phyloP scores from a whole-genome alignment of 2,329 filamentous ascomycete species.

The Pseudogymnoascus sp. region DNA sequence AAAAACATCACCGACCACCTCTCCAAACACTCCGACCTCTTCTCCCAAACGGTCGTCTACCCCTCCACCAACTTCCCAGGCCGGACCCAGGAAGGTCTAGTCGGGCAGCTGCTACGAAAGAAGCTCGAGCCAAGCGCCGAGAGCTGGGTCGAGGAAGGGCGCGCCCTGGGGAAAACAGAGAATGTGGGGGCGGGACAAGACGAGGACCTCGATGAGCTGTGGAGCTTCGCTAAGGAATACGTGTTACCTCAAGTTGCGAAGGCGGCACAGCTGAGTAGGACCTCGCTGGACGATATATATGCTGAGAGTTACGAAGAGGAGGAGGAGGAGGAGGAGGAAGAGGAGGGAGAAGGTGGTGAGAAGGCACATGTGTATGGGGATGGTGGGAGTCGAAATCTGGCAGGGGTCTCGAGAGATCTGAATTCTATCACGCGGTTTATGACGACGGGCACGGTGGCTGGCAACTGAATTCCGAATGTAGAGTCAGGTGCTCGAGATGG shows the following conservation, averaged over 20 bases:
- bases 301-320: slow-evolving; percentile 26
- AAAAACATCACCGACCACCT: slow-evolving; percentile 59
- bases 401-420: background rate
- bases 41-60: slow-evolving; percentile 64
- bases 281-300: slow-evolving; percentile 29
- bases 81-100: slow-evolving; percentile 57
- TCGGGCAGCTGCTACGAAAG: slow-evolving; percentile 69
- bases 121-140: slow-evolving; percentile 75
- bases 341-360: slow-evolving; percentile 31
- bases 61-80: slow-evolving; percentile 70
- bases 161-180: slow-evolving; percentile 35
- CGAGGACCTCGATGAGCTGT: slow-evolving; percentile 49
- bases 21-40: slow-evolving; percentile 57
- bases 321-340: slow-evolving; percentile 18
- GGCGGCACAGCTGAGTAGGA: slow-evolving; percentile 29
- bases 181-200: slow-evolving; percentile 18
- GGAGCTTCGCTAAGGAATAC: slow-evolving; percentile 38
- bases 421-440: background rate
- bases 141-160: slow-evolving; percentile 61
- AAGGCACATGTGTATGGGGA: slow-evolving; percentile 31
- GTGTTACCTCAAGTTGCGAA: slow-evolving; percentile 35
- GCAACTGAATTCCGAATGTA: background rate
- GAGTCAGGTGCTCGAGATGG: background rate
- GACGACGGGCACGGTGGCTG: background rate
- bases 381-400: slow-evolving; percentile 19